Conservation (phyloP, 2,329 filamentous ascomycete genomes). For the Lizonia empirigonia region DNA sequence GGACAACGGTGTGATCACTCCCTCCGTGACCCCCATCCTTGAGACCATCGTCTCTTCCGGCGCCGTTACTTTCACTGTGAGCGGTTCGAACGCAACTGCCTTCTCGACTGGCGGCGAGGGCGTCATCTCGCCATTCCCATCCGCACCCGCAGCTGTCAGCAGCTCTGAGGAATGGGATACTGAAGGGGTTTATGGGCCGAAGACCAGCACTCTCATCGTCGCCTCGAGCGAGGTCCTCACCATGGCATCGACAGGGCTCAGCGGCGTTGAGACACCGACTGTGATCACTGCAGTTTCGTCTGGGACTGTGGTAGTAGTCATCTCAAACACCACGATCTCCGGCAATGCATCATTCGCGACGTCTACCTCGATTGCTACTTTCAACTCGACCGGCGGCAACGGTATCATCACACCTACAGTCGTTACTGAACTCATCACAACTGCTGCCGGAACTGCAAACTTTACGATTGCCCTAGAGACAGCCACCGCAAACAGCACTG, state of each 20-base stretch:
- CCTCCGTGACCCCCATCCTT: constrained; percentile 4
- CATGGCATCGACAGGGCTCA: constrained; percentile 19
- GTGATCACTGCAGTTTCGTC: constrained; percentile 7
- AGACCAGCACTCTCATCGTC: constrained; percentile 7
- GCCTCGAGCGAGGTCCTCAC: constrained; percentile 11
- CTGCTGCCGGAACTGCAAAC: constrained; percentile 7
- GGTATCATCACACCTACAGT: constrained; percentile 12
- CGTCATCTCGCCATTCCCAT: constrained; percentile 7
- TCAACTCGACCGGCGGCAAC: constrained; percentile 12
- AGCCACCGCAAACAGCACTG: constrained; percentile 16
- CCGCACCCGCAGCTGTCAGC: constrained; percentile 2
- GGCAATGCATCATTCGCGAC: constrained; percentile 1
- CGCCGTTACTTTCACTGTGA: constrained; percentile 3
- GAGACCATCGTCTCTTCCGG: constrained; percentile 14
- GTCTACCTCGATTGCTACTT: constrained; percentile 4
- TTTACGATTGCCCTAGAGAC: constrained; percentile 4
- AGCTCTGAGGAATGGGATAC: constrained; percentile 4
- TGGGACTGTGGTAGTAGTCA: constrained; percentile 6
- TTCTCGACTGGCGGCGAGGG: constrained; percentile 20
- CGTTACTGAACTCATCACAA: constrained; percentile 9
- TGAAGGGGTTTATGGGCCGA: constrained; percentile 1
- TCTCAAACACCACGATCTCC: constrained; percentile 14
- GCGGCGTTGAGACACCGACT: constrained; percentile 16
- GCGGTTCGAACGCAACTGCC: constrained; percentile 10
- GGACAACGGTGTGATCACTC: constrained; percentile 8